Evolutionary conservation across 1,284 basidiomycete genomes (phyloP).

Genomic region (Rhodotorula sp.): DNA sequence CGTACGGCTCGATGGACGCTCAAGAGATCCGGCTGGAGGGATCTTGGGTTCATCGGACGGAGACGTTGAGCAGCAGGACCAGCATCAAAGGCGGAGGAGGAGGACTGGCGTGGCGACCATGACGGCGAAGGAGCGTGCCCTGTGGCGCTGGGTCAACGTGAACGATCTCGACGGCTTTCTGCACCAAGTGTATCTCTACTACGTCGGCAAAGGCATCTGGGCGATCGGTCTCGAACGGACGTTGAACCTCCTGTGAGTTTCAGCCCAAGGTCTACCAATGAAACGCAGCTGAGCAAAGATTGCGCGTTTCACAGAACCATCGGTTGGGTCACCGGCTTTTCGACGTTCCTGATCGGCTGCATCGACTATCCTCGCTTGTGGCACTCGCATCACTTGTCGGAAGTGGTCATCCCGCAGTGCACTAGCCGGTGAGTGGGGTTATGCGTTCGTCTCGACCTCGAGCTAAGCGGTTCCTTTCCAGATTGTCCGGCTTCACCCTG

Average conservation of each 20-base stretch:
- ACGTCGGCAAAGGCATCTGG: constrained; percentile 91
- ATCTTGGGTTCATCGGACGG: background rate
- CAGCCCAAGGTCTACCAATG: background rate
- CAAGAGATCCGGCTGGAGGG: background rate
- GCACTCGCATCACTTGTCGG: constrained; percentile 60
- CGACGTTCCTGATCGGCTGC: constrained; percentile 91
- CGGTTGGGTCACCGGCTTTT: constrained; percentile 94
- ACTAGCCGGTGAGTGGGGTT: constrained; percentile 63
- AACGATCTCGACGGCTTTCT: constrained; percentile 93
- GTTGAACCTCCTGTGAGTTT: constrained; percentile 85
- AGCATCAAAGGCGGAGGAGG: background rate
- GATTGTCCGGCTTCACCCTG: constrained; percentile 73
- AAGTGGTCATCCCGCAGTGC: constrained; percentile 76
- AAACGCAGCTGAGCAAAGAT: background rate
- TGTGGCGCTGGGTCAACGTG: constrained; percentile 99
- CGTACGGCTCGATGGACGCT: background rate
- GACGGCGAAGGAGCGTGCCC: constrained; percentile 64
- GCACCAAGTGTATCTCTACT: constrained; percentile 80
- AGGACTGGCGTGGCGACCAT: constrained; percentile 5
- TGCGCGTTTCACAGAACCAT: constrained; percentile 65
- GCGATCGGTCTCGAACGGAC: constrained; percentile 85
- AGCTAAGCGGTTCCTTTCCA: constrained; percentile 7
- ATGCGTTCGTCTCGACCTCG: too few relatives aligned
- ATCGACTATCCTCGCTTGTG: constrained; percentile 78
- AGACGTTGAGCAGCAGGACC: background rate